phyloP scores from a whole-genome alignment of 768 basidiomycete genomes.

The Daedaleopsis sinensis region DNA sequence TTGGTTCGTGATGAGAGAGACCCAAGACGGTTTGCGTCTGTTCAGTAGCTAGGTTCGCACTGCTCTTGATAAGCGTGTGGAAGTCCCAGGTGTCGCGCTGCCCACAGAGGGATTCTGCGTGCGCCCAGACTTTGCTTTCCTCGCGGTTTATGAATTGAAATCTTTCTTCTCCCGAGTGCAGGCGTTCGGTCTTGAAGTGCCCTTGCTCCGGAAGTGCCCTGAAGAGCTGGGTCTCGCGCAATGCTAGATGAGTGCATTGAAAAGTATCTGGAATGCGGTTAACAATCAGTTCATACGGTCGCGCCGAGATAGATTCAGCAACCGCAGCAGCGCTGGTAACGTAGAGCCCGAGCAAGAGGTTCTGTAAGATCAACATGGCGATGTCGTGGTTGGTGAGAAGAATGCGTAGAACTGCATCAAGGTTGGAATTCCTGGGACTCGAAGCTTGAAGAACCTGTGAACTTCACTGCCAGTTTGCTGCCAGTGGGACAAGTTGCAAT shows the following conservation, averaged over 20 bases:
- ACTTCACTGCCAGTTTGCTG: too few relatives aligned
- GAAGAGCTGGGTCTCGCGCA: slow-evolving; percentile 16
- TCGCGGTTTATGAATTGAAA: slow-evolving; percentile 18
- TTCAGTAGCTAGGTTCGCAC: background rate
- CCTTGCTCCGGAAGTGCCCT: slow-evolving; percentile 12
- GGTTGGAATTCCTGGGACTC: too few relatives aligned
- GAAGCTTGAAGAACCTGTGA: too few relatives aligned
- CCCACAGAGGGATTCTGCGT: slow-evolving; percentile 11
- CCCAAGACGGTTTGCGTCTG: slow-evolving; percentile 6
- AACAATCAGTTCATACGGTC: slow-evolving; percentile 27
- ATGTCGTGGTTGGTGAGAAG: background rate
- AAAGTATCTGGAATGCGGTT: slow-evolving; percentile 14
- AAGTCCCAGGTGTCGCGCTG: background rate
- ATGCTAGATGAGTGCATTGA: slow-evolving; percentile 20
- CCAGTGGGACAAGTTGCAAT: too few relatives aligned
- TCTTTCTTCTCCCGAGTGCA: slow-evolving; percentile 18
- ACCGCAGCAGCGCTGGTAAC: background rate
- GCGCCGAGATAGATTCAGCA: background rate
- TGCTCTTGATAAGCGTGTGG: background rate
- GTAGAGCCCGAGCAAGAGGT: background rate
- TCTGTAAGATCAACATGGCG: background rate
- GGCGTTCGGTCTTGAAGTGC: background rate
- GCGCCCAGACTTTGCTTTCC: slow-evolving; percentile 1
- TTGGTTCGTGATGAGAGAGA: slow-evolving; percentile 21
- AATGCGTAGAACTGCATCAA: background rate